These are phyloP conservation scores for Didymella glomerata DNA, from an alignment of 2,329 filamentous ascomycete genomes.

Conservation along the genomic window DNA sequence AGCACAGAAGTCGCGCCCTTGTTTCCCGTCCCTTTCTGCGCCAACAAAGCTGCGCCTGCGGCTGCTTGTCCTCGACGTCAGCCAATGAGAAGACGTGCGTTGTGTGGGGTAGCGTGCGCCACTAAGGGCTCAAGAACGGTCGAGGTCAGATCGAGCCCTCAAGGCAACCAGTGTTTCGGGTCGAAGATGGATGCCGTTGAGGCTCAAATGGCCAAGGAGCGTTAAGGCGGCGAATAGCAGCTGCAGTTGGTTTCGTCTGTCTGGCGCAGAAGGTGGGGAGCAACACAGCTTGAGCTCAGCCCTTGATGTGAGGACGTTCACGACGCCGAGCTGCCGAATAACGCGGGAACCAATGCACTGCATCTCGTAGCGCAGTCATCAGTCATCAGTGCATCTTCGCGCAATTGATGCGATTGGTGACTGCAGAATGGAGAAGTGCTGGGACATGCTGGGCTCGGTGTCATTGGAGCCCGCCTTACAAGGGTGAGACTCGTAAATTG, in stretches of 20 bases:
- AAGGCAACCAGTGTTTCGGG: slow-evolving; percentile 1
- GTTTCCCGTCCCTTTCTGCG: slow-evolving; percentile 18
- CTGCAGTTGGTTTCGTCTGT: not conserved
- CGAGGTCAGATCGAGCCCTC: slow-evolving; percentile 18
- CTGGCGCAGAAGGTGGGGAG: not conserved
- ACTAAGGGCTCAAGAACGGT: slow-evolving; percentile 13
- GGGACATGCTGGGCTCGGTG: not conserved
- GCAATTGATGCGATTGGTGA: slow-evolving; percentile 1
- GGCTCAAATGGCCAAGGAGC: not conserved
- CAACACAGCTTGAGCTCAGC: not conserved
- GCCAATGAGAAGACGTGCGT: slow-evolving; percentile 6
- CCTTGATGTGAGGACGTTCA: not conserved
- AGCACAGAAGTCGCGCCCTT: slow-evolving; percentile 27
- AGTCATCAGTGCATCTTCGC: slow-evolving; percentile 5
- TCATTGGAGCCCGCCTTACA: not conserved
- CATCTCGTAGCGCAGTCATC: slow-evolving; percentile 2
- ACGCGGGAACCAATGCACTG: slow-evolving; percentile 8
- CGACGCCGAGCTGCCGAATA: slow-evolving; percentile 9
- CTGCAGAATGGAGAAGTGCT: not conserved
- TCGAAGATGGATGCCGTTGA: not conserved
- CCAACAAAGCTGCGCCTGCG: slow-evolving; percentile 22
- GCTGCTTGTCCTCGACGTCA: slow-evolving; percentile 8
- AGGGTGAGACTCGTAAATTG: not conserved
- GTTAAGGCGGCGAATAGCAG: not conserved
- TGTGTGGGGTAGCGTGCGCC: slow-evolving; percentile 17